Base-by-base conservation (phyloP, 306 rosid species). In the Begonia masoniana region DNA sequence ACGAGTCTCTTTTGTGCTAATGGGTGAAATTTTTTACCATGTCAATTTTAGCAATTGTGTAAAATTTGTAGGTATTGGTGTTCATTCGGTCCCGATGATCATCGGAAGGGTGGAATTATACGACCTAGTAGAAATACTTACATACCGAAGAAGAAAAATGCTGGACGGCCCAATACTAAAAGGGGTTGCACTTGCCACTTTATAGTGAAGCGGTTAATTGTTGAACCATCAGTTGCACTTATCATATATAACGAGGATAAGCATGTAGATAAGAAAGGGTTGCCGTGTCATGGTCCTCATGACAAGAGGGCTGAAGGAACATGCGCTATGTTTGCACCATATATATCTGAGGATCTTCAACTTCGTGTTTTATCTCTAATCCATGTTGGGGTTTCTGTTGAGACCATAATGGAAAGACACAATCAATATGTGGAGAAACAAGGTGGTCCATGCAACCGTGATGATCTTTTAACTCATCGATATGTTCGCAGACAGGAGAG, bases 21-120 rank as follows among this genome's bases (percentile, higher is more conserved):
- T 3, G 9, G 9, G 3, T 6, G 1, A 31, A 31, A 31, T 21
- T 21, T 2, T 17, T 26, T 31, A 31, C 4, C 39, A 31, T 31
- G 39, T 31, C 7, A 31, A 31, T 0, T 59, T 59, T 47, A 50
- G 10, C 66, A 51, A 58, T 68, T 39, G 49, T 47, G 55, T 71
- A 12, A 15, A 47, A 58, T 51, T 36, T 67, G 70, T 52, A 91
- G 97, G 67, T 91, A 85, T 70, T 86, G 97, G 97, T 91, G 97
- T 70, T 91, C 97, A 42, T 86, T 85, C 79, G 99, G 99, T 51
- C 96, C 94, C 41, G 99, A 91, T 66, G 99, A 91, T 73, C 88
- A 79, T 47, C 73, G 94, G 63, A 77, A 67, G 59, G 96, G 94
- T 41, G 99, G 94, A 47, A 24, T 79, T 55, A 79, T 77, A 47